Evolutionary conservation across 2,329 filamentous ascomycete species (phyloP).

Genomic region (Cephalotrichum gorgonifer): DNA sequence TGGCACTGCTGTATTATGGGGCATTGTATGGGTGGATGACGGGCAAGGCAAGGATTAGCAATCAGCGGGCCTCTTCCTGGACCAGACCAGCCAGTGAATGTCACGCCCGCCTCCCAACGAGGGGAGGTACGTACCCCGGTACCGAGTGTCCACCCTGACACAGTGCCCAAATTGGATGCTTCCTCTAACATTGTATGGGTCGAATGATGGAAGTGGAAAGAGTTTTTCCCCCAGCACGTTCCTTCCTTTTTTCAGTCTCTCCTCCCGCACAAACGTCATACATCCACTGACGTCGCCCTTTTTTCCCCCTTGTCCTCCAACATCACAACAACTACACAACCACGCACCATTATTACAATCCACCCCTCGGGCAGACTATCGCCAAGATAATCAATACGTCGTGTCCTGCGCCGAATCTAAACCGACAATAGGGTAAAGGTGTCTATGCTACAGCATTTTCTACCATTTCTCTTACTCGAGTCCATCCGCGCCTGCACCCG

Average conservation of each 20-base stretch:
- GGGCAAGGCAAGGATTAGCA: background rate
- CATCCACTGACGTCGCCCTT: constrained; percentile 6
- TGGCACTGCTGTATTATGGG: background rate
- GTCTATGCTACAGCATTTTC: background rate
- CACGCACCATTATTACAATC: background rate
- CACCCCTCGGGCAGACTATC: background rate
- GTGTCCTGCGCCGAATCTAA: background rate
- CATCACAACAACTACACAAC: constrained; percentile 4
- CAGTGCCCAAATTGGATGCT: background rate
- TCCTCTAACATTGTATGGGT: too few species aligned
- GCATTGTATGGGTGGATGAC: too few species aligned
- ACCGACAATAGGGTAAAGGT: background rate
- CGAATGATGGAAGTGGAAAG: constrained; percentile 5
- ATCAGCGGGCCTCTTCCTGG: background rate
- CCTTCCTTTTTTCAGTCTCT: constrained; percentile 1
- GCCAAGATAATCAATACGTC: background rate
- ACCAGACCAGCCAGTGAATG: constrained; percentile 1
- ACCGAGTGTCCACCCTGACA: background rate
- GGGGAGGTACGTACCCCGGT: too few species aligned
- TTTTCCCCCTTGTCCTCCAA: constrained; percentile 5
- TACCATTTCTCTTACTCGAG: background rate
- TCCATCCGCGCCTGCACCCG: background rate
- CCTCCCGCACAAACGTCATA: constrained; percentile 6
- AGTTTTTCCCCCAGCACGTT: constrained; percentile 2
- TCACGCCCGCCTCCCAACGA: background rate